Conservation (phyloP, 495 filamentous ascomycete genomes). For the Podospora appendiculata region DNA sequence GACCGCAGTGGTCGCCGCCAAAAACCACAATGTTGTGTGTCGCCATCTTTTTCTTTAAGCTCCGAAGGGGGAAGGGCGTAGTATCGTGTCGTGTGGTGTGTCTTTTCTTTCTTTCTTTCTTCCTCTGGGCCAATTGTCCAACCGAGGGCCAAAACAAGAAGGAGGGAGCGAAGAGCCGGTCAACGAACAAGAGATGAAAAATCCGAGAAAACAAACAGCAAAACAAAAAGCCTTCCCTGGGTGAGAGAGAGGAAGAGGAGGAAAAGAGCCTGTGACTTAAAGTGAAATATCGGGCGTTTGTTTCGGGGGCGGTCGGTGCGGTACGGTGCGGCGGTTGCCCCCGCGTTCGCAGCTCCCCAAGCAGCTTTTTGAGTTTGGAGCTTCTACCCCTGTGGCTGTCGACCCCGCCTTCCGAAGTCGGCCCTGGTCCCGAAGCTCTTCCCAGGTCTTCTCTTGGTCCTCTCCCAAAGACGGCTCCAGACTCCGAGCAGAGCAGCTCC, state of each 20-base stretch:
- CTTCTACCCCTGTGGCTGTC: neutral
- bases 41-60: constrained; percentile 28
- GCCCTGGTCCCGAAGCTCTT: neutral
- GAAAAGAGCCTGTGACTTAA: neutral
- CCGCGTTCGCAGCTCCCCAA: constrained; percentile 2
- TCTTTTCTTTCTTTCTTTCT: neutral
- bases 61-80: neutral
- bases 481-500: neutral
- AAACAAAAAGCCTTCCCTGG: neutral
- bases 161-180: neutral
- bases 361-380: constrained; percentile 5
- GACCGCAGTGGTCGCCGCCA: constrained; percentile 88
- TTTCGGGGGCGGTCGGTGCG: neutral
- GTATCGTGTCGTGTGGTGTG: neutral
- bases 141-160: no score
- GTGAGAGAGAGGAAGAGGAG: neutral
- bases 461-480: neutral
- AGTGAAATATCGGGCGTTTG: neutral
- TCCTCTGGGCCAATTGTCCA: no score
- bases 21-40: constrained; percentile 60
- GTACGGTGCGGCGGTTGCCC: constrained; percentile 1
- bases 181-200: neutral
- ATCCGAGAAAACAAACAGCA: neutral
- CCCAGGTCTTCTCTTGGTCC: no score
- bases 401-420: constrained; percentile 28